These are phyloP conservation scores for Bipolaris zeicola DNA, from an alignment of 2,329 filamentous ascomycete genomes.

Conservation along the genomic window DNA sequence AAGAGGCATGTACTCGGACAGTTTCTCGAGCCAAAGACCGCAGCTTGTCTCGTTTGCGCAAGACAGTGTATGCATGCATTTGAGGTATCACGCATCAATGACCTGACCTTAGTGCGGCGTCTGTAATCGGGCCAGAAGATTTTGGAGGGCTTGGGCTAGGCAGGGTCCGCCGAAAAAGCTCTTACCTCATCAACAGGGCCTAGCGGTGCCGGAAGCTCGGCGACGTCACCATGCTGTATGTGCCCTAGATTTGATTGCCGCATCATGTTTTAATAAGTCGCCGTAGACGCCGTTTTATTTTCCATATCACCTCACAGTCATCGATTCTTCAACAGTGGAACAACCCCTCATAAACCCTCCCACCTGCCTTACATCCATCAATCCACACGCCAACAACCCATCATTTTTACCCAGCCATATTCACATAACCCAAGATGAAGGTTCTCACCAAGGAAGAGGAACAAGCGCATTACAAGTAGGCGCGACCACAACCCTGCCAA, in stretches of 20 bases:
- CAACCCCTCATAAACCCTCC: background rate
- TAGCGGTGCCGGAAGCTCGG: conserved; percentile 39
- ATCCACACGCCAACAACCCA: background rate
- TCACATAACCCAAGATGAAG: conserved; percentile 70
- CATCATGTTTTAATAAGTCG: conserved; percentile 38
- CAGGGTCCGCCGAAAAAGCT: conserved; percentile 32
- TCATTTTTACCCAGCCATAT: conserved; percentile 5
- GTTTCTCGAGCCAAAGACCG: background rate
- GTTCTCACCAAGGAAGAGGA: conserved; percentile 94
- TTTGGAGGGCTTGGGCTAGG: conserved; percentile 15
- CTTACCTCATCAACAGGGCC: conserved; percentile 30
- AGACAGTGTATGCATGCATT: background rate
- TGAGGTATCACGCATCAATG: conserved; percentile 23
- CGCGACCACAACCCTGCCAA: background rate
- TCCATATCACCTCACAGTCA: background rate
- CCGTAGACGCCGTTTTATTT: conserved; percentile 19
- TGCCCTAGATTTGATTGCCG: conserved; percentile 31
- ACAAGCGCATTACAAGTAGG: conserved; percentile 76
- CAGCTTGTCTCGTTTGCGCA: background rate
- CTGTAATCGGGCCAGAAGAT: conserved; percentile 15
- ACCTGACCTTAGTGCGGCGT: conserved; percentile 20
- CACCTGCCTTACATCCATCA: background rate
- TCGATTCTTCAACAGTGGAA: background rate
- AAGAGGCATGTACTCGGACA: background rate
- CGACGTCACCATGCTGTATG: conserved; percentile 47